Conservation (phyloP, 305 asterid species). For the Solanum hybrid region DNA sequence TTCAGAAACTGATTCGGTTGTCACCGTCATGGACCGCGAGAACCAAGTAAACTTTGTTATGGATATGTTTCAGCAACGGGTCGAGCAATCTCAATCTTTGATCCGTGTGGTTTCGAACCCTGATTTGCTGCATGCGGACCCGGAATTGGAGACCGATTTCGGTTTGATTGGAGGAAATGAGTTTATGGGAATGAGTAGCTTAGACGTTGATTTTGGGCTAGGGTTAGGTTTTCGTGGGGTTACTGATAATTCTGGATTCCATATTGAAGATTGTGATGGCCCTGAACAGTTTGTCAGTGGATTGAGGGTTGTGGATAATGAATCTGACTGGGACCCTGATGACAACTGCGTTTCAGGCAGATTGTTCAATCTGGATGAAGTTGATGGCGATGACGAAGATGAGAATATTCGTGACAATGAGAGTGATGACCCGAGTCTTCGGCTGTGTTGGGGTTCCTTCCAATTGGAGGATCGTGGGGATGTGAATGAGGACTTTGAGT, state of each 20-base stretch:
- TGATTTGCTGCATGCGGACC: not conserved
- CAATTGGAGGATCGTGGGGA: conserved; percentile 23
- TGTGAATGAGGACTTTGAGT: conserved; percentile 20
- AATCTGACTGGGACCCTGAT: conserved; percentile 18
- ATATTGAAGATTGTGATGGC: conserved; percentile 11
- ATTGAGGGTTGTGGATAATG: conserved; percentile 18
- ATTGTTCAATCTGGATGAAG: conserved; percentile 7
- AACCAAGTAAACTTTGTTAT: conserved; percentile 28
- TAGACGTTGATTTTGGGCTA: conserved; percentile 17
- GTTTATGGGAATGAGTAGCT: conserved; percentile 8
- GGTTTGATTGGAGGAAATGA: conserved; percentile 13
- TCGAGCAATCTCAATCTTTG: conserved; percentile 21
- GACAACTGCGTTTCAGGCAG: conserved; percentile 12
- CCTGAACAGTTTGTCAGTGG: conserved; percentile 11
- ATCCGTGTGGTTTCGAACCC: conserved; percentile 5
- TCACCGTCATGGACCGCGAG: conserved; percentile 14
- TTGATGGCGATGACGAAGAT: conserved; percentile 9
- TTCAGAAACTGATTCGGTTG: conserved; percentile 9
- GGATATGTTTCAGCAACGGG: conserved; percentile 32
- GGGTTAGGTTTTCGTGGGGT: conserved; percentile 17
- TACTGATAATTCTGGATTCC: conserved; percentile 10
- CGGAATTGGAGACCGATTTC: not conserved
- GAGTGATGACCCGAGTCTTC: conserved; percentile 18
- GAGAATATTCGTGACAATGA: not conserved
- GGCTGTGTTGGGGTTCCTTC: conserved; percentile 26